Base-by-base conservation (phyloP, 768 basidiomycete species). In the Leucosporidium scottii region DNA sequence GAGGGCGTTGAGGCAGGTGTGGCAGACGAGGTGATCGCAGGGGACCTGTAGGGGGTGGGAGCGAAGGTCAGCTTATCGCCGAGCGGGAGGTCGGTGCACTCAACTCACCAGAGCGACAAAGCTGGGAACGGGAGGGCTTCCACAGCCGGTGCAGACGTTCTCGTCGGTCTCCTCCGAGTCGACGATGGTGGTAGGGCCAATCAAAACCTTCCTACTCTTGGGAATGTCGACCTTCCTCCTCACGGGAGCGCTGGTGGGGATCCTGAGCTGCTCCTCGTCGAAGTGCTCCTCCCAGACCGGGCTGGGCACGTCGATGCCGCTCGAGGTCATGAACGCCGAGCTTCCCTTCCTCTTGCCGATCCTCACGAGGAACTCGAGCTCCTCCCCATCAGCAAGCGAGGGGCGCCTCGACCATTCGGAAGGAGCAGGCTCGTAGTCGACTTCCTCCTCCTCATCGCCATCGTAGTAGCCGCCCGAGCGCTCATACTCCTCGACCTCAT, bases 1-100 rank as follows among this genome's bases (percentile, higher is more conserved):
- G 58, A 72, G 57, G 2, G 67, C 57, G 62, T 72, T 68, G 47
- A 72, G 20, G 67, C 71, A 72, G 27, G 59, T 34, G n/a, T 61
- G 67, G 62, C 71, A 72, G 58, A 65, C 36, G 3, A 61, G 10
- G 53, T 71, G 70, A 21, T 59, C 59, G 59, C 59, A 60, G 47
- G 59, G 59, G 47, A 60, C 49, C 59, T 60, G 59, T 21, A 47
- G 8, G 1, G 25, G 21, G 12, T 1, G n/a, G 3, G 20, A 58
- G 21, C 21, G 30, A 36, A 2, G 8, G 34, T 48, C 23, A 30
- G 47, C 15, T 60, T 21, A 18, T n/a, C 23, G 57, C 7, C 12
- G 18, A 30, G 12, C 20, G 47, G 17, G 15, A 20, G 12, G 27
- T 5, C 25, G 47, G 18, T 17, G 18, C 39, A 3, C 39, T 3